A percentile compares a stretch with the other conserved stretches of the same genome.
Evolutionary conservation across 129 eudicot species (phyloP).

Genomic region (Artemisia annua): DNA sequence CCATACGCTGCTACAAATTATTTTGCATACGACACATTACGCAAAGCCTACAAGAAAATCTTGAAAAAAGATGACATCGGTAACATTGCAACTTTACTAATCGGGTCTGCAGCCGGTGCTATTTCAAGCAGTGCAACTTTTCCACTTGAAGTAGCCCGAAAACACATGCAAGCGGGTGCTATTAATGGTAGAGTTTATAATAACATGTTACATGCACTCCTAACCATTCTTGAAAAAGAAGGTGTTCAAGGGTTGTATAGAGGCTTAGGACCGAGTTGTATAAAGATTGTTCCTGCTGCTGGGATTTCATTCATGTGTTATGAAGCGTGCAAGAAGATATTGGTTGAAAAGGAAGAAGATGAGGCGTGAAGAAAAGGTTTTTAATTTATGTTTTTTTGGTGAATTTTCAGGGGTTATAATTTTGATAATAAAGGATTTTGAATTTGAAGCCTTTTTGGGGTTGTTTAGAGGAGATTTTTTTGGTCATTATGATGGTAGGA

Average conservation of each 20-base stretch:
- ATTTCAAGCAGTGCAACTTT: slow-evolving; percentile 87
- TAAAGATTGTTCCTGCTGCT: slow-evolving; percentile 89
- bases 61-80: slow-evolving; percentile 71
- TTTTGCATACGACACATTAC: slow-evolving; percentile 82
- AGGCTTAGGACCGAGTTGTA: slow-evolving; percentile 89
- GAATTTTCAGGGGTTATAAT: neutral
- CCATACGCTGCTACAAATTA: slow-evolving; percentile 91
- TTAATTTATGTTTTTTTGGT: neutral
- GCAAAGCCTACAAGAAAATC: slow-evolving; percentile 61
- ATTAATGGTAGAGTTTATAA: slow-evolving; percentile 75
- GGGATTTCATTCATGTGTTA: slow-evolving; percentile 97
- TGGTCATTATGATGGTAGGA: slow-evolving; percentile 26
- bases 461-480: slow-evolving; percentile 14
- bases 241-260: slow-evolving; percentile 72
- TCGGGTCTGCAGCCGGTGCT: slow-evolving; percentile 93
- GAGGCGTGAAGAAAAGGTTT: slow-evolving; percentile 18
- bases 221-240: slow-evolving; percentile 67
- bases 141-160: slow-evolving; percentile 94
- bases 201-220: slow-evolving; percentile 78
- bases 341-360: slow-evolving; percentile 66
- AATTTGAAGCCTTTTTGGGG: slow-evolving; percentile 1
- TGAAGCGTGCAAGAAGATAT: slow-evolving; percentile 87
- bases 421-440: slow-evolving; percentile 25
- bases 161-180: slow-evolving; percentile 94
- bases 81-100: slow-evolving; percentile 71